Conservation (phyloP, 176 grass and related monocot genomes). For the Bolboschoenus planiculmis region DNA sequence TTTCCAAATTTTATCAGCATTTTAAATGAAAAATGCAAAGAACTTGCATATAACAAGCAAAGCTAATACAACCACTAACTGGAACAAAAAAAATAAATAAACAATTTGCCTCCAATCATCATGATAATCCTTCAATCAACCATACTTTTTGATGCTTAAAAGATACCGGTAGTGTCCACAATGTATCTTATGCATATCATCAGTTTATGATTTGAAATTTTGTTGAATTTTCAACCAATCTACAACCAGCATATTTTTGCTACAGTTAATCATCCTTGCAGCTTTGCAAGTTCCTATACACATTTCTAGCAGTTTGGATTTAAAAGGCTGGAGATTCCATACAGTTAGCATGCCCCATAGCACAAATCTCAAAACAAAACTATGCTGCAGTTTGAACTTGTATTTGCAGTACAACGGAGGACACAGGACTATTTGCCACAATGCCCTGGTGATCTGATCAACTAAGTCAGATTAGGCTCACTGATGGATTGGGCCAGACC, state of each 20-base stretch:
- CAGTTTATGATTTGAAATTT: not conserved
- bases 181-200: not conserved
- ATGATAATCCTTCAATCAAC: not conserved
- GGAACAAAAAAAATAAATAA: not conserved
- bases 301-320: not conserved
- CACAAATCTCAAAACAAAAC: not conserved
- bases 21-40: not conserved
- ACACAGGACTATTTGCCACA: not conserved
- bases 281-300: not conserved
- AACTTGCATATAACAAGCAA: not conserved
- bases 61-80: not conserved
- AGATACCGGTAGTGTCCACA: not conserved
- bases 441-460: not conserved
- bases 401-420: not conserved
- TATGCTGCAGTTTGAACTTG: not conserved
- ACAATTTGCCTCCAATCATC: not conserved
- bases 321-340: not conserved
- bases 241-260: not conserved
- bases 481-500: not conserved
- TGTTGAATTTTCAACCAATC: not conserved
- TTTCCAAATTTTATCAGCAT: not conserved
- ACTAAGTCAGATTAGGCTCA: not conserved
- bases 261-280: not conserved
- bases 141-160: not conserved
- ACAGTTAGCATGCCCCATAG: not conserved